Conservation (phyloP, 192 early-diverging fungal species). For the Coemansia sp. region DNA sequence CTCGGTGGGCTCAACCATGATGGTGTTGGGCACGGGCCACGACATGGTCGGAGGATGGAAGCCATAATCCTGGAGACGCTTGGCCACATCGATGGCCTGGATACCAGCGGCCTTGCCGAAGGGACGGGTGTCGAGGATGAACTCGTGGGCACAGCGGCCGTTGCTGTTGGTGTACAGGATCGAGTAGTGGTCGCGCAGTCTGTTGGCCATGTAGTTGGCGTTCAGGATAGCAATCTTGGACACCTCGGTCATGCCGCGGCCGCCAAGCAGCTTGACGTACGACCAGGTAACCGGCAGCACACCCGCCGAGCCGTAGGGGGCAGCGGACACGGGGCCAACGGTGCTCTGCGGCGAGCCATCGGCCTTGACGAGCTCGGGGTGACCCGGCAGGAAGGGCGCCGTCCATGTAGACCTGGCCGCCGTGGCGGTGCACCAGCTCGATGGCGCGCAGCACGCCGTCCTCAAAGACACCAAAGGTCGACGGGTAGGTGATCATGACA, state of each 20-base stretch:
- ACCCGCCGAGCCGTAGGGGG: slow-evolving; percentile 92
- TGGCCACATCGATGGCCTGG: slow-evolving; percentile 96
- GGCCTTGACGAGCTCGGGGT: slow-evolving; percentile 73
- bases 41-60: slow-evolving; percentile 99
- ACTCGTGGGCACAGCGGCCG: slow-evolving; percentile 98
- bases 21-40: slow-evolving; percentile 97
- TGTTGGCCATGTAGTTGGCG: slow-evolving; percentile 97
- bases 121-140: slow-evolving; percentile 95
- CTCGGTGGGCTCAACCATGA: slow-evolving; percentile 99
- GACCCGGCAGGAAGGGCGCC: slow-evolving; percentile 93
- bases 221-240: slow-evolving; percentile 92
- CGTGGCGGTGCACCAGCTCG: slow-evolving; percentile 86
- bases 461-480: slow-evolving; percentile 99
- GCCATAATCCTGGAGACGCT: slow-evolving; percentile 97
- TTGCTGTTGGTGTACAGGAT: slow-evolving; percentile 90
- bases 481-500: slow-evolving; percentile 99
- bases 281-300: slow-evolving; percentile 99
- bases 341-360: slow-evolving; percentile 60
- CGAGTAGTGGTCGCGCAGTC: slow-evolving; percentile 87
- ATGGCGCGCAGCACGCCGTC: slow-evolving; percentile 81
- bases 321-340: slow-evolving; percentile 93
- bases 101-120: slow-evolving; percentile 74
- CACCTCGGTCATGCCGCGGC: slow-evolving; percentile 80
- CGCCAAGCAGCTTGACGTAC: slow-evolving; percentile 98
- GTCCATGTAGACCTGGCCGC: slow-evolving; percentile 99